phyloP scores from a whole-genome alignment of 139 green algal species.

The Auxenochlorella pyrenoidosa region DNA sequence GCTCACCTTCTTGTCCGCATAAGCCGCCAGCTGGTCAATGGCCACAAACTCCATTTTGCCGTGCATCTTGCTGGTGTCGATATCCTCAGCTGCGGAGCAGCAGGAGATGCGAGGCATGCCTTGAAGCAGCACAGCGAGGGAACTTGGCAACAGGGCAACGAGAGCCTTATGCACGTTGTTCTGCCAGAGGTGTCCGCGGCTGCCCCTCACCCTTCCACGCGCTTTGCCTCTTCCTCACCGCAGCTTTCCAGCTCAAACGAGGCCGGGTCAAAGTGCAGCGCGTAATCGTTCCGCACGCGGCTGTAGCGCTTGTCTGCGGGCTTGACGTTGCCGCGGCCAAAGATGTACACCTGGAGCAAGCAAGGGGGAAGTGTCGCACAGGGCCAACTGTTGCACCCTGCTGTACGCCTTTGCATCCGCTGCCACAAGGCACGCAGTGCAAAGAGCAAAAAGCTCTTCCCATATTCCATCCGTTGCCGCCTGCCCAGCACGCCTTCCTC shows the following conservation, averaged over 20 bases:
- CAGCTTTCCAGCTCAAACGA: conserved; percentile 34
- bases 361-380: not conserved
- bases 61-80: conserved; percentile 62
- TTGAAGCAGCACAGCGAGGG: too few species aligned
- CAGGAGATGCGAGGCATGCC: not conserved
- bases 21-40: conserved; percentile 71
- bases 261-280: conserved; percentile 74
- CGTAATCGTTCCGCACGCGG: conserved; percentile 79
- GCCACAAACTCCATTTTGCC: conserved; percentile 70
- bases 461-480: not conserved
- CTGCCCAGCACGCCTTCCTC: not conserved
- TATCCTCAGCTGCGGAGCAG: conserved; percentile 51
- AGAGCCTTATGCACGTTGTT: not conserved
- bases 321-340: conserved; percentile 67
- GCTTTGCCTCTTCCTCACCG: not conserved
- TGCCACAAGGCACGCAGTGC: not conserved
- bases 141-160: too few species aligned
- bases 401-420: not conserved
- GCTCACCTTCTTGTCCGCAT: conserved; percentile 66
- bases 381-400: not conserved
- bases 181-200: not conserved
- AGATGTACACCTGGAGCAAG: conserved; percentile 62
- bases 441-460: too few species aligned
- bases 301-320: conserved; percentile 83
- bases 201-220: not conserved